phyloP scores from a whole-genome alignment of 164 flowering plant species.

The Saururus chinensis region DNA sequence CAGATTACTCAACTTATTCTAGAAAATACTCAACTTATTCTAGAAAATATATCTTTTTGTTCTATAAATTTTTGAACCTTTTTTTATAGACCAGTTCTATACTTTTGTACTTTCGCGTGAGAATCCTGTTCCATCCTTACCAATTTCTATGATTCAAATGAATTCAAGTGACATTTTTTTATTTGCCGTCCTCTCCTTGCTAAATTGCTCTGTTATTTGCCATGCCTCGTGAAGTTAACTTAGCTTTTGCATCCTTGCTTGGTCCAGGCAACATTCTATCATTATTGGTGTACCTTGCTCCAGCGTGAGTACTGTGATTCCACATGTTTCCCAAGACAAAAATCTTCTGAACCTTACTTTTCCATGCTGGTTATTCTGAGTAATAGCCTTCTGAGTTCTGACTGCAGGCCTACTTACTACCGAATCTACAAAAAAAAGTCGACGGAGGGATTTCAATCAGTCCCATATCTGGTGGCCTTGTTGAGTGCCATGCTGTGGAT shows the following conservation, averaged over 20 bases:
- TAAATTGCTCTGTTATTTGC: not conserved
- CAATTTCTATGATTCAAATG: not conserved
- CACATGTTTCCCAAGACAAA: too few relatives aligned
- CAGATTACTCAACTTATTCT: too few relatives aligned
- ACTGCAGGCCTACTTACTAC: constrained; percentile 41
- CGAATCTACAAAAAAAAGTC: constrained; percentile 39
- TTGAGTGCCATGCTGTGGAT: constrained; percentile 53
- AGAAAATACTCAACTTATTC: too few relatives aligned
- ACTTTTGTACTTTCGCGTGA: not conserved
- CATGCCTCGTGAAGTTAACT: not conserved
- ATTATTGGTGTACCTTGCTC: constrained; percentile 40
- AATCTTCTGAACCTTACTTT: not conserved
- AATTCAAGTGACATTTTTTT: too few relatives aligned
- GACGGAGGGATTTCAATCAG: constrained; percentile 38
- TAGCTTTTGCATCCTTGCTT: not conserved
- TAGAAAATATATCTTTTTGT: too few relatives aligned
- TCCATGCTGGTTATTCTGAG: not conserved
- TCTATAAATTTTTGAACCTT: not conserved
- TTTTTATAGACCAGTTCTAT: not conserved
- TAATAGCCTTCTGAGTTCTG: not conserved
- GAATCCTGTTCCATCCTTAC: not conserved
- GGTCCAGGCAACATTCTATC: constrained; percentile 35
- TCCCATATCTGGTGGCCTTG: constrained; percentile 40
- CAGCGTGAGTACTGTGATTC: constrained; percentile 43
- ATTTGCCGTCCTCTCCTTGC: not conserved